phyloP scores from a whole-genome alignment of 2,329 filamentous ascomycete species.

The Lachnellula arida region DNA sequence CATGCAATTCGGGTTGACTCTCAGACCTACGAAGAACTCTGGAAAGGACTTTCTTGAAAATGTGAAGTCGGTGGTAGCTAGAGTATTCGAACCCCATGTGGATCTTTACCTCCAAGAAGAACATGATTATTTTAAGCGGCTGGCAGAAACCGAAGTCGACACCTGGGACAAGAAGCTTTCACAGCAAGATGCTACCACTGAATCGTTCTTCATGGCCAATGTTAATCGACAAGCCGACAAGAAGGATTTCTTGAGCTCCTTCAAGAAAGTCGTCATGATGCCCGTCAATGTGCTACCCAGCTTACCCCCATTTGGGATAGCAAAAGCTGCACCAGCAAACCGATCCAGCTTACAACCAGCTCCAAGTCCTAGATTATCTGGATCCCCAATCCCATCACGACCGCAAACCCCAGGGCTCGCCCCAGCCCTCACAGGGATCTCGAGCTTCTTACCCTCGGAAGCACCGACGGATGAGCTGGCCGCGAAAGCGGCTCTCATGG shows the following conservation, averaged over 20 bases:
- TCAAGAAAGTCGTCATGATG: constrained; percentile 99
- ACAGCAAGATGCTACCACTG: constrained; percentile 83
- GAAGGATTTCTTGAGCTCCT: constrained; percentile 90
- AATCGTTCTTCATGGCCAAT: constrained; percentile 94
- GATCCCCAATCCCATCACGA: constrained; percentile 37
- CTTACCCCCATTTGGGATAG: constrained; percentile 52
- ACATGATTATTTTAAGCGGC: constrained; percentile 74
- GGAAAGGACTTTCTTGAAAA: constrained; percentile 57
- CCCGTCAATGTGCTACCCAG: constrained; percentile 85
- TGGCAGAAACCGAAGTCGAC: constrained; percentile 71
- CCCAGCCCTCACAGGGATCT: constrained; percentile 24
- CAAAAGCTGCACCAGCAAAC: constrained; percentile 30
- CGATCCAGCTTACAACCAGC: constrained; percentile 28
- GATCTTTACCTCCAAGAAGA: constrained; percentile 92
- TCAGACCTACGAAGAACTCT: constrained; percentile 62
- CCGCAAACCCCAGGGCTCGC: constrained; percentile 46
- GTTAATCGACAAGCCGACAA: constrained; percentile 93
- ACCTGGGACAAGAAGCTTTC: constrained; percentile 89
- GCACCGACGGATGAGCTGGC: constrained; percentile 87
- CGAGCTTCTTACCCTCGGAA: constrained; percentile 48
- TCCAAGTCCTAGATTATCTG: constrained; percentile 8
- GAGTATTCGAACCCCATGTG: constrained; percentile 86
- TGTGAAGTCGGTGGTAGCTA: constrained; percentile 62
- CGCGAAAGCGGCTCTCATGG: constrained; percentile 97
- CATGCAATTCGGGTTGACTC: constrained; percentile 67